Evolutionary conservation across 1,284 basidiomycete genomes (phyloP), one percentile per base, ranked within the genome.

Genomic region (Pyrrhoderma lamaoense): DNA sequence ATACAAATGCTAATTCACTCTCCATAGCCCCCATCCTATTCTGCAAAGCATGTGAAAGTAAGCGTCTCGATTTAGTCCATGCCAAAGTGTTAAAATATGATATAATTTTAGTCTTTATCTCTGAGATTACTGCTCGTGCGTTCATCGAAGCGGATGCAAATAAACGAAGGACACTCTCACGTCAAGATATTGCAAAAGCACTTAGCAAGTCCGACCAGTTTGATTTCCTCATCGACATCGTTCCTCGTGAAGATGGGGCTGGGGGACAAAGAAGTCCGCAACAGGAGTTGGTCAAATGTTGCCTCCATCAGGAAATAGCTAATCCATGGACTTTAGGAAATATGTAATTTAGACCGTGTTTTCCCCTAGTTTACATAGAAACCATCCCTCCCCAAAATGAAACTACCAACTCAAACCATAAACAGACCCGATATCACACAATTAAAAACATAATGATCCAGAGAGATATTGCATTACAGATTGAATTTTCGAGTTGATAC

Each of bases 21-120:
- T 19, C 31, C 23, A 46, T 65, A 89, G 93, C 91, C 13, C 93
- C 93, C 5, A 89, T 96, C 54, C 72, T 96, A 42, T 93, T 96
- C 67, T 93, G 91, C 70, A 95, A 94, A 68, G 93, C 93, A 50
- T 96, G 93, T 68, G 93, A 96, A 76, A 88, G 93, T 95, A 61
- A 60, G 89, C 77, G n/a, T 21, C 50, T 38, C 38, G 53, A 3
- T 46, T 2, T 35, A 21, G 51, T 21, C 34, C 22, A 40, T 49
- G 44, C 57, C 51, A 14, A 25, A 4, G 9, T 23, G 9, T 18
- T n/a, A 13, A 18, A 27, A 34, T 27, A 22, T 2, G 9, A 11
- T 46, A 21, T 40, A 49, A 42, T 35, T 37, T 25, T 61, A 96
- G 93, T 95, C 59, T 95, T 96, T 68, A 95, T 96, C 54, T 81